phyloP scores from a whole-genome alignment of 1,139 yeast genomes.

The Magnusiomyces fungicola region DNA sequence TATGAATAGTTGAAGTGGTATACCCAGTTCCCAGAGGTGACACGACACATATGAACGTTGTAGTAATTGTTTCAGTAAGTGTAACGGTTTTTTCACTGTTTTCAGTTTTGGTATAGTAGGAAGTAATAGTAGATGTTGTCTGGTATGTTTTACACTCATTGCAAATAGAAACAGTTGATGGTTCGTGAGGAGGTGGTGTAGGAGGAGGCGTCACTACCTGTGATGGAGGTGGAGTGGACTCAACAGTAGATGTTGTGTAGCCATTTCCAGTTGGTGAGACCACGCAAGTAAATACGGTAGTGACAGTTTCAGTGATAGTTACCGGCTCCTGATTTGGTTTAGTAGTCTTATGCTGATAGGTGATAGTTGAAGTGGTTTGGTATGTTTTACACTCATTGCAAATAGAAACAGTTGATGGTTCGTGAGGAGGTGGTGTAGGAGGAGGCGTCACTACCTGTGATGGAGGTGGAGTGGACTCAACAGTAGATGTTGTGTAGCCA shows the following conservation, averaged over 20 bases:
- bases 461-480: no score
- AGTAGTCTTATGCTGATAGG: background rate
- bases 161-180: background rate
- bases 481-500: background rate
- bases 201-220: no score
- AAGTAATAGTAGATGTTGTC: background rate
- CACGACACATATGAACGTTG: background rate
- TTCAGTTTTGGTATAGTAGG: background rate
- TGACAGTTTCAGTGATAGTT: background rate
- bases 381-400: background rate
- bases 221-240: no score
- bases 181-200: no score
- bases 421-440: no score
- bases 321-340: background rate
- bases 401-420: background rate
- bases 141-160: background rate
- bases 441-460: no score
- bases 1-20: background rate
- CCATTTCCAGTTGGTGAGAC: background rate
- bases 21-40: background rate
- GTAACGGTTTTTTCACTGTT: background rate
- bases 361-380: background rate
- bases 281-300: background rate
- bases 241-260: background rate
- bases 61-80: background rate